Conservation (phyloP, 1,139 yeast genomes). For the Saccharomyces pastorianus region DNA sequence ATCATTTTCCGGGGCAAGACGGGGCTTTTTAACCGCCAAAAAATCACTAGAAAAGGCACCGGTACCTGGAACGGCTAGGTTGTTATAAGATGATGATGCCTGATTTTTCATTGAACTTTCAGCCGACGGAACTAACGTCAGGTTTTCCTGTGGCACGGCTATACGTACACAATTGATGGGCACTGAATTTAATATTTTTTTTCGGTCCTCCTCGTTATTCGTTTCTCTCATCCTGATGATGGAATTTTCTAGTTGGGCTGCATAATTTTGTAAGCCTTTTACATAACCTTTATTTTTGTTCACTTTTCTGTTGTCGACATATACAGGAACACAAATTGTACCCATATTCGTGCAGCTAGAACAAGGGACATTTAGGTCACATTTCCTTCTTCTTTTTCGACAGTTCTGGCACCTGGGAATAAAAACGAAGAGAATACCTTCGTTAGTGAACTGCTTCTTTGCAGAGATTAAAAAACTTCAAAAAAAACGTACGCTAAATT, state of each 20-base stretch:
- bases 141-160: background rate
- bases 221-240: background rate
- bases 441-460: background rate
- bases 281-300: conserved; percentile 45
- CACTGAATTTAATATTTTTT: background rate
- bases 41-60: conserved; percentile 26
- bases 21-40: conserved; percentile 14
- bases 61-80: background rate
- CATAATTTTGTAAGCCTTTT: conserved; percentile 24
- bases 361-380: conserved; percentile 44
- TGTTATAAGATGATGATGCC: background rate
- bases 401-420: conserved; percentile 39
- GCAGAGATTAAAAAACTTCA: background rate
- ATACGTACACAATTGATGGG: background rate
- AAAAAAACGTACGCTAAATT: background rate
- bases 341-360: conserved; percentile 38
- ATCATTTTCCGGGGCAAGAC: background rate
- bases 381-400: conserved; percentile 45
- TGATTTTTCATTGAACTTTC: background rate
- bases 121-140: background rate
- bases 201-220: background rate
- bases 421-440: background rate
- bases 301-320: conserved; percentile 42
- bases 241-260: background rate
- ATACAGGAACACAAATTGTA: conserved; percentile 40